Evolutionary conservation across 129 eudicot species (phyloP), one percentile per base, ranked within the genome.

Genomic region (Glebionis coronaria): DNA sequence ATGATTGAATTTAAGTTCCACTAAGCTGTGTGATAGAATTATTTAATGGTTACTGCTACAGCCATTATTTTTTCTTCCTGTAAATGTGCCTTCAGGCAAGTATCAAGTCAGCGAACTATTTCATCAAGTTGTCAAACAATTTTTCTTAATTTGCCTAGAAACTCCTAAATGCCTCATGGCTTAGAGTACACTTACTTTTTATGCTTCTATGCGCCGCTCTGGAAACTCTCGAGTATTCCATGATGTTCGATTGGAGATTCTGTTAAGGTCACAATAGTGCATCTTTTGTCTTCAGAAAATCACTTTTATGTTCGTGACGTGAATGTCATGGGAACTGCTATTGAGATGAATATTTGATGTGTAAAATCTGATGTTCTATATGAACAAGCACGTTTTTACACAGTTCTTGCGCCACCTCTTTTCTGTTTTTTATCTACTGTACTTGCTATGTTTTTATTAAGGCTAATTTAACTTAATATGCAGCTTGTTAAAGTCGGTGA

Each of bases 401-500:
- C 42, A 35, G 9, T 35, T 35, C 42, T 35, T 35, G 42, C 0
- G 2, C 6, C 42, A 35, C 42, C 73, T 47, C 2, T 46, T 21
- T 46, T 23, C 6, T 1, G 21, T 23, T 49, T 65, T 31, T 13
- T 45, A 7, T 25, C 25, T 69, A 56, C 63, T 16, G 21, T 35
- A 10, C 2, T 35, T 64, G 38, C 25, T 55, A 38, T 61, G 28
- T 28, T 69, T 71, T 52, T 35, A 53, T 55, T 68, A 58, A 71
- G 55, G 23, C 51, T 56, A 58, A 56, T 58, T 62, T 7, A 47
- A 47, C 54, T 75, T 66, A 68, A 28, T 55, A 5, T 66, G 79
- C 91, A 93, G 98, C 90, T 86, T 54, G 84, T 88, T 49, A 84
- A 82, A 74, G 54, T 82, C 53, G 98, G 98, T 12, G 95, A 93